A percentile compares a stretch with the other conserved stretches of the same genome.
Evolutionary conservation across 2,329 filamentous ascomycete genomes (phyloP).

Genomic region (Cyanodermella asteris): DNA sequence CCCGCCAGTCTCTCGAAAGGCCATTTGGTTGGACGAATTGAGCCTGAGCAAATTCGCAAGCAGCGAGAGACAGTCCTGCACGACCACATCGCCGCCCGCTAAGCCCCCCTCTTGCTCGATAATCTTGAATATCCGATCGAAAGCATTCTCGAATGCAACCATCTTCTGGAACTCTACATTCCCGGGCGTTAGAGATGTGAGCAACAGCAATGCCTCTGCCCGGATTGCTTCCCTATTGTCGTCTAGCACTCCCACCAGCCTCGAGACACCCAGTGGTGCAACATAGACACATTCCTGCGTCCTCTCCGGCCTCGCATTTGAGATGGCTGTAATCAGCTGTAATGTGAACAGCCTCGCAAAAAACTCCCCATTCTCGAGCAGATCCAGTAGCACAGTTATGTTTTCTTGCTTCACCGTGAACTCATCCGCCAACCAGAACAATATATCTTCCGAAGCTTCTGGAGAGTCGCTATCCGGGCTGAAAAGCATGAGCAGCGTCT

Average conservation of each 20-base stretch:
- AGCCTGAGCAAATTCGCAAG: slow-evolving; percentile 71
- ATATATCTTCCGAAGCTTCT: slow-evolving; percentile 90
- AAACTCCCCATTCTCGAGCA: slow-evolving; percentile 71
- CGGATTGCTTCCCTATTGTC: slow-evolving; percentile 71
- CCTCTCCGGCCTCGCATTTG: slow-evolving; percentile 64
- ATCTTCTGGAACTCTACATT: slow-evolving; percentile 84
- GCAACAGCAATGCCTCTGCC: slow-evolving; percentile 55
- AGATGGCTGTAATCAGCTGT: slow-evolving; percentile 71
- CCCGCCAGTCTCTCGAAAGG: slow-evolving; percentile 78
- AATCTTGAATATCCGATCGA: slow-evolving; percentile 65
- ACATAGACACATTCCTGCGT: slow-evolving; percentile 88
- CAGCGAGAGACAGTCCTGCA: slow-evolving; percentile 83
- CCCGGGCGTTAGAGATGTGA: slow-evolving; percentile 70
- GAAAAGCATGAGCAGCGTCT: slow-evolving; percentile 90
- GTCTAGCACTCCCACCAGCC: slow-evolving; percentile 63
- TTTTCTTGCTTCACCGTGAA: slow-evolving; percentile 94
- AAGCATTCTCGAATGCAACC: slow-evolving; percentile 86
- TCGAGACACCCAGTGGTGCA: slow-evolving; percentile 69
- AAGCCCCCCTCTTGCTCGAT: slow-evolving; percentile 66
- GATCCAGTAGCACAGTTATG: slow-evolving; percentile 70
- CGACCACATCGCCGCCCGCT: slow-evolving; percentile 58
- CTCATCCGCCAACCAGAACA: slow-evolving; percentile 88
- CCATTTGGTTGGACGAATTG: slow-evolving; percentile 79
- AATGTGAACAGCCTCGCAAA: slow-evolving; percentile 80
- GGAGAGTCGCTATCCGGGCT: slow-evolving; percentile 43